Evolutionary conservation across 2,329 filamentous ascomycete genomes (phyloP).

Genomic region (Colletotrichum melonis): DNA sequence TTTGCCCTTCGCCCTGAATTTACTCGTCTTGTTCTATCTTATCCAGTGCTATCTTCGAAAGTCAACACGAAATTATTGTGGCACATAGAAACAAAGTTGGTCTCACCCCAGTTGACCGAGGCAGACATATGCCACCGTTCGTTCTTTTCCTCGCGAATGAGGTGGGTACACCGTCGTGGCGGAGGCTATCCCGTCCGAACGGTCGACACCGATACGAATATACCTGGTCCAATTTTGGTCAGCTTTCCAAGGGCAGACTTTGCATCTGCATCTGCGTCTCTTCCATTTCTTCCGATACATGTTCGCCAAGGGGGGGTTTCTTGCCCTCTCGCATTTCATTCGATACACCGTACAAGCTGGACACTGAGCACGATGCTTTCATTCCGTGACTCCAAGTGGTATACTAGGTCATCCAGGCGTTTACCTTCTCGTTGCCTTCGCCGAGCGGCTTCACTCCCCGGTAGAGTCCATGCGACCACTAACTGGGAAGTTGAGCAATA

Average conservation of each 20-base stretch:
- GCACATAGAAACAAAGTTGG: neutral
- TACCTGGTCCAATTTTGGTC: neutral
- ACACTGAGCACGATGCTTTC: neutral
- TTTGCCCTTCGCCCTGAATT: too few relatives aligned
- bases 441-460: neutral
- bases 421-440: neutral
- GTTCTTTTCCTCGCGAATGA: neutral
- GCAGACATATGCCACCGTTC: neutral
- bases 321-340: neutral
- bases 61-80: neutral
- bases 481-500: neutral
- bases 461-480: constrained; percentile 7
- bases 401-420: neutral
- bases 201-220: neutral
- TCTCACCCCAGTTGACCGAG: neutral
- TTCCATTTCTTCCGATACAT: neutral
- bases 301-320: neutral
- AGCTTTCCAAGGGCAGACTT: neutral
- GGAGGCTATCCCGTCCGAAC: neutral
- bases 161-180: neutral
- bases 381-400: neutral
- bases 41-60: neutral
- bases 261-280: constrained; percentile 26
- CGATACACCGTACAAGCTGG: neutral
- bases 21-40: neutral